Base-by-base conservation (phyloP, 2,329 filamentous ascomycete species). In the Sarocladium brachiariae region DNA sequence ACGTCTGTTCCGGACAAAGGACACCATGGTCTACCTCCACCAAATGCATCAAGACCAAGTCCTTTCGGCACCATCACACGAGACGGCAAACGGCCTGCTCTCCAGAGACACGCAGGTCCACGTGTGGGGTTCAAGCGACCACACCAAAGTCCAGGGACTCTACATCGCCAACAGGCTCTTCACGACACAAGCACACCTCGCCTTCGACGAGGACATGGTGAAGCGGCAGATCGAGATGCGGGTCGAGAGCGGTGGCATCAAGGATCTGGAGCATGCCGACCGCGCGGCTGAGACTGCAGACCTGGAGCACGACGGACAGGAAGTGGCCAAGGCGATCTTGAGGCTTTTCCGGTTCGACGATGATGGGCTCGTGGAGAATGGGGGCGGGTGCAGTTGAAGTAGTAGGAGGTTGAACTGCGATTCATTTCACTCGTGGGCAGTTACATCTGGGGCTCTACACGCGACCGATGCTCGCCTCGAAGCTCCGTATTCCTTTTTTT, bases 11-110 rank as follows among this genome's bases (percentile, higher is more conserved):
- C 77, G 80, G 31, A 71, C 76, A 47, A 74, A 83, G 14, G 58
- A 63, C 9, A 38, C 58, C 5, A 56, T 25, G 18, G 38, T 86
- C 68, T 73, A 74, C 21, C 73, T 92, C 19, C 84, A 89, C 62
- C 87, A 92, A 66, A 90, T 92, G 85, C 87, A 93, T 63, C 79
- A 79, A 55, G 88, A 92, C 61, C 78, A 87, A 21, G 83, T 91
- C 2, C 77, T 75, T 52, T 64, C 72, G 14, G 79, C 80, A 27
- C 86, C 88, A 0, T 60, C 71, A 2, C 70, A 48, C 71, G 81
- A 30, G 69, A 80, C 58, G 58, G 69, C 37, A 1, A 50, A 54
- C 1, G 67, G 63, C 1, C 59, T 77, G 21, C 62, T 78, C 0
- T n/a, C 54, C 1, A 51, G 27, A 0, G 66, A 63, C 2, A 66